These are phyloP conservation scores for Fusarium pseudonygamai DNA, from an alignment of 2,329 filamentous ascomycete species.

Conservation along the genomic window DNA sequence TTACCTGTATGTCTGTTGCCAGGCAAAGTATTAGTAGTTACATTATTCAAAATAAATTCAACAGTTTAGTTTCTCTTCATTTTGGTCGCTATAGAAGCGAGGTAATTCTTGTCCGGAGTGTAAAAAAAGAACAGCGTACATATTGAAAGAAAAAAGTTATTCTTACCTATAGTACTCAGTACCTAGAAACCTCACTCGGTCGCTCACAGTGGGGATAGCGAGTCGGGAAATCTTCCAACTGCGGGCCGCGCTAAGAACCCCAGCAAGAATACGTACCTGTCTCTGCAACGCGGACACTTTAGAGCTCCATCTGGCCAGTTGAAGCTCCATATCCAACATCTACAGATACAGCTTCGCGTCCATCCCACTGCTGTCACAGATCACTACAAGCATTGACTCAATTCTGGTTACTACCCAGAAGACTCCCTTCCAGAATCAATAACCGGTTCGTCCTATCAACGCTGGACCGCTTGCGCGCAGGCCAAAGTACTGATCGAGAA, in stretches of 20 bases:
- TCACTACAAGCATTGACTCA: neutral
- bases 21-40: neutral
- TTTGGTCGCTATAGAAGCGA: neutral
- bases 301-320: slow-evolving; percentile 46
- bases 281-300: slow-evolving; percentile 1
- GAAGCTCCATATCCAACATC: slow-evolving; percentile 32
- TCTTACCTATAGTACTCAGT: no score
- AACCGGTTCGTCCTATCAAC: slow-evolving; percentile 1
- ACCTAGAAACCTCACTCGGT: neutral
- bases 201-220: slow-evolving; percentile 4
- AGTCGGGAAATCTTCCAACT: slow-evolving; percentile 18
- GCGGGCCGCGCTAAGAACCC: slow-evolving; percentile 20
- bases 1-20: neutral
- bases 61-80: neutral
- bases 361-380: neutral
- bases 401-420: neutral
- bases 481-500: slow-evolving; percentile 19
- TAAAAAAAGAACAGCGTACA: neutral
- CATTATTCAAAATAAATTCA: no score
- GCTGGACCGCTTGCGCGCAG: neutral
- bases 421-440: neutral
- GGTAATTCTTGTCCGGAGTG: neutral
- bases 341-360: slow-evolving; percentile 10
- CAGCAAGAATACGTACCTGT: slow-evolving; percentile 36
- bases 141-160: neutral